Evolutionary conservation across 2,329 filamentous ascomycete genomes (phyloP).

Genomic region (Penicillium sp.): DNA sequence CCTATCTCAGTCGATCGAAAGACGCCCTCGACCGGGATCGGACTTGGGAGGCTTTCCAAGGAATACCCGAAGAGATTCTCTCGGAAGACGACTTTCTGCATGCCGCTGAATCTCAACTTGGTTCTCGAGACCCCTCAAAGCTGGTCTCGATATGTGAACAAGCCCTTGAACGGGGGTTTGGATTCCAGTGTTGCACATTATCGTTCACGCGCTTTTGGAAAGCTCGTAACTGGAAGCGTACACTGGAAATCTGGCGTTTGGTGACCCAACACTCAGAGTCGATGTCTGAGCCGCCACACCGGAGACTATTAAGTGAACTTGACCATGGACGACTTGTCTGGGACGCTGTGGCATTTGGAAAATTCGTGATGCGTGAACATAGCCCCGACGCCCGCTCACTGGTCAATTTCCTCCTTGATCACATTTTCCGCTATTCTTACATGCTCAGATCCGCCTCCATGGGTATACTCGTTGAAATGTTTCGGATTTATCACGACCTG

Average conservation of each 20-base stretch:
- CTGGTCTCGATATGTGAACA: constrained; percentile 46
- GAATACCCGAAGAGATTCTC: constrained; percentile 40
- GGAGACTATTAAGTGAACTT: background rate
- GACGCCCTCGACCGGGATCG: constrained; percentile 44
- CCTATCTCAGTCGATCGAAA: constrained; percentile 43
- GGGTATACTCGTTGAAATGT: constrained; percentile 33
- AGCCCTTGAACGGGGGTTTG: constrained; percentile 32
- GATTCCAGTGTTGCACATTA: constrained; percentile 31
- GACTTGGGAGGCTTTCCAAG: constrained; percentile 49
- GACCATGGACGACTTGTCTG: constrained; percentile 20
- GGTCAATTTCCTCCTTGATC: constrained; percentile 27
- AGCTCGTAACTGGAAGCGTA: constrained; percentile 34
- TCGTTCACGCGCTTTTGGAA: constrained; percentile 35
- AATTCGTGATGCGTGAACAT: constrained; percentile 16
- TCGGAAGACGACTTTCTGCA: constrained; percentile 47
- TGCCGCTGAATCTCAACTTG: constrained; percentile 48
- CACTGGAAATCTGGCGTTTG: constrained; percentile 33
- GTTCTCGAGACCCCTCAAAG: constrained; percentile 39
- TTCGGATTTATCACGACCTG: constrained; percentile 28
- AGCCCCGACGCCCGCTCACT: constrained; percentile 13
- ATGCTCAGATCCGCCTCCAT: constrained; percentile 31
- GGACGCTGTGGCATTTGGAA: constrained; percentile 25
- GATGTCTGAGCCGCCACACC: constrained; percentile 6
- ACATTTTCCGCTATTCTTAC: constrained; percentile 28
- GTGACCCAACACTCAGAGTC: constrained; percentile 15